phyloP scores from a whole-genome alignment of 2,329 filamentous ascomycete species.

The Colletotrichum orchidophilum region DNA sequence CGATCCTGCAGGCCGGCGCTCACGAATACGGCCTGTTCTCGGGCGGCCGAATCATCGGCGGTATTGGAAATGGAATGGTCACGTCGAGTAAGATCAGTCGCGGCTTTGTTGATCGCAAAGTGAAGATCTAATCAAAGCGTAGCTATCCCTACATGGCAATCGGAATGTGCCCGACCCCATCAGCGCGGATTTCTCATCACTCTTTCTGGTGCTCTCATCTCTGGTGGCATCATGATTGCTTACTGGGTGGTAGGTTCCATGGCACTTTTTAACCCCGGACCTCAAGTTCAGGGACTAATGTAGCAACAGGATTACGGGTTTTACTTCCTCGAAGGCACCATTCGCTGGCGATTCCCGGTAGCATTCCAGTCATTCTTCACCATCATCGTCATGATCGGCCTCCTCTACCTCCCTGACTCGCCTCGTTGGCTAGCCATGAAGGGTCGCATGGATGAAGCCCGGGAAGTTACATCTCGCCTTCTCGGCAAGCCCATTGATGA shows the following conservation, averaged over 20 bases:
- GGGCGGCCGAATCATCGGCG: slow-evolving; percentile 39
- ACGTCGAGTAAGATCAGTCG: slow-evolving; percentile 36
- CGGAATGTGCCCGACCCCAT: slow-evolving; percentile 41
- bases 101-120: too few relatives aligned
- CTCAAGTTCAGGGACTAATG: not conserved
- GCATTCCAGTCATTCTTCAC: slow-evolving; percentile 44
- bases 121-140: not conserved
- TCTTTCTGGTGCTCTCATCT: slow-evolving; percentile 41
- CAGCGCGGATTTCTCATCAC: slow-evolving; percentile 41
- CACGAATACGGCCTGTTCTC: slow-evolving; percentile 40
- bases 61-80: slow-evolving; percentile 42
- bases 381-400: slow-evolving; percentile 43
- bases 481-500: slow-evolving; percentile 39
- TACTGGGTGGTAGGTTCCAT: slow-evolving; percentile 40
- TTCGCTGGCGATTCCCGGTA: slow-evolving; percentile 46
- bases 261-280: not conserved
- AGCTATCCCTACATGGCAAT: slow-evolving; percentile 43
- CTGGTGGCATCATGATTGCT: slow-evolving; percentile 43
- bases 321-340: slow-evolving; percentile 41
- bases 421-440: slow-evolving; percentile 49
- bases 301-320: slow-evolving; percentile 38
- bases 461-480: slow-evolving; percentile 38
- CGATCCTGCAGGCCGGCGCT: slow-evolving; percentile 39
- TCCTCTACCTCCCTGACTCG: slow-evolving; percentile 46
- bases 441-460: slow-evolving; percentile 40